These are phyloP conservation scores for Botryobasidium botryosum DNA, from an alignment of 768 basidiomycete species.

Conservation along the genomic window DNA sequence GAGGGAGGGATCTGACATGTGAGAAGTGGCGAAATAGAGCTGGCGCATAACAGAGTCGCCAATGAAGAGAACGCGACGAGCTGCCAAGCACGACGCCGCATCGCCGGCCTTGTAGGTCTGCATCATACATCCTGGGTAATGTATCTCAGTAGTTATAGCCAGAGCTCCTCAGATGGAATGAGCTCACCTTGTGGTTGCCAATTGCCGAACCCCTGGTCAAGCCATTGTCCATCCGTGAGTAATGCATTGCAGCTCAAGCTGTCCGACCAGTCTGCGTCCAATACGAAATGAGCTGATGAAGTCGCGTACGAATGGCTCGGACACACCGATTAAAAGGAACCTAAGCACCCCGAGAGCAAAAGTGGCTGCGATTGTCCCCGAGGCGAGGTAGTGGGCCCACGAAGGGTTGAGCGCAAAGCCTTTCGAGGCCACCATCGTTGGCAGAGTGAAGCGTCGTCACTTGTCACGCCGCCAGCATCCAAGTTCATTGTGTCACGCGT, in stretches of 20 bases:
- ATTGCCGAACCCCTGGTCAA: conserved; percentile 43
- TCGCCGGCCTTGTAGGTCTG: conserved; percentile 42
- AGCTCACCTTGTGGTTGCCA: conserved; percentile 80
- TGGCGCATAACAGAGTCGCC: conserved; percentile 74
- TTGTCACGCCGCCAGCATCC: too few relatives aligned
- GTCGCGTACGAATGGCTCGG: too few relatives aligned
- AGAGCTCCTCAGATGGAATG: conserved; percentile 6
- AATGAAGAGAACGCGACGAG: conserved; percentile 50
- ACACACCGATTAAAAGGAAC: too few relatives aligned
- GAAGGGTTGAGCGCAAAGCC: too few relatives aligned
- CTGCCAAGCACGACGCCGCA: conserved; percentile 35
- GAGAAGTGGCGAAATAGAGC: conserved; percentile 59
- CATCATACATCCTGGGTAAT: conserved; percentile 56
- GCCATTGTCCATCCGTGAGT: conserved; percentile 58
- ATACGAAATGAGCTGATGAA: too few relatives aligned
- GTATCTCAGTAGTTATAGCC: background rate
- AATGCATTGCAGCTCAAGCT: conserved; percentile 56
- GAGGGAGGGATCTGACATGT: conserved; percentile 39
- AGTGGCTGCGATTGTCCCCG: too few relatives aligned
- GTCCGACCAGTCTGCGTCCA: conserved; percentile 54
- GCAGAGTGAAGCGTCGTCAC: too few relatives aligned
- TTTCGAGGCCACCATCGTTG: too few relatives aligned
- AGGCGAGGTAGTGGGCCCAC: too few relatives aligned
- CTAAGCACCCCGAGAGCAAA: too few relatives aligned
- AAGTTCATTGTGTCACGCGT: too few relatives aligned